Conservation (phyloP, 2,329 filamentous ascomycete genomes). For the Penicillium sp. region DNA sequence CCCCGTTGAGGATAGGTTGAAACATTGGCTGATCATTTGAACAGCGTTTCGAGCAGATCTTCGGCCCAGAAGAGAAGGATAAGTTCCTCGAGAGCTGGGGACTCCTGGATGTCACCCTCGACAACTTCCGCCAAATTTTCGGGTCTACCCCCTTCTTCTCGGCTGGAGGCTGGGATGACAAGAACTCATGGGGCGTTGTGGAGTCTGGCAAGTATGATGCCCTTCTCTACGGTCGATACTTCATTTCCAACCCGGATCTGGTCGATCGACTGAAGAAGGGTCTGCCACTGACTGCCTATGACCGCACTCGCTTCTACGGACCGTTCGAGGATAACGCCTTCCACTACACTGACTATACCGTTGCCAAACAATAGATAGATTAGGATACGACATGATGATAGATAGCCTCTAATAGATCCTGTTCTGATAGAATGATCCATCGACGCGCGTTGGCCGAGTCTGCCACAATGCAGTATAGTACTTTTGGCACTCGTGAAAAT, state of each 20-base stretch:
- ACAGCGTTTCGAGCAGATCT: constrained; percentile 53
- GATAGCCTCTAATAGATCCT: background rate
- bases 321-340: constrained; percentile 35
- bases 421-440: background rate
- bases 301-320: constrained; percentile 47
- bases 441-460: background rate
- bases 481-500: too few species aligned
- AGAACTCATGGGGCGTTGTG: constrained; percentile 51
- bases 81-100: constrained; percentile 51
- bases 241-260: constrained; percentile 52
- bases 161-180: constrained; percentile 54
- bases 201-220: constrained; percentile 50
- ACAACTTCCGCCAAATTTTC: constrained; percentile 52
- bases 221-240: constrained; percentile 49
- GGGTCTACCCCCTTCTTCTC: constrained; percentile 55
- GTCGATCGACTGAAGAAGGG: constrained; percentile 45
- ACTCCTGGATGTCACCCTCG: constrained; percentile 46
- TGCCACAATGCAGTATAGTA: background rate
- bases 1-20: background rate
- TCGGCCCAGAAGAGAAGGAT: constrained; percentile 50
- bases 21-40: background rate
- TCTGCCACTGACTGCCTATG: constrained; percentile 42
- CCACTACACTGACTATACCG: constrained; percentile 32
- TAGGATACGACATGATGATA: constrained; percentile 2
- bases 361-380: constrained; percentile 7